phyloP scores from a whole-genome alignment of 805 yeast species.

The Maudiozyma bulderi region DNA sequence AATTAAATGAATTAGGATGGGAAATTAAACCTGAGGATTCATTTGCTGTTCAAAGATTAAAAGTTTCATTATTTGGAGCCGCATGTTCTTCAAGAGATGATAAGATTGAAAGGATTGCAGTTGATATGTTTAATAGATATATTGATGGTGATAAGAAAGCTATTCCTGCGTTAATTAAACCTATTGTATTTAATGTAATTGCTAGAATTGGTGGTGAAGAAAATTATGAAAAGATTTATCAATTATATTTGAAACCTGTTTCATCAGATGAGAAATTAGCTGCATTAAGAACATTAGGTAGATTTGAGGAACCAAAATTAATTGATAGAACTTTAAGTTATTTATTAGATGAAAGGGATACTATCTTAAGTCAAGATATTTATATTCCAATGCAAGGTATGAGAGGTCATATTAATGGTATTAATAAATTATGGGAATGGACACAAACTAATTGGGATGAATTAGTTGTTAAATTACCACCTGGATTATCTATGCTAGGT shows the following conservation, averaged over 20 bases:
- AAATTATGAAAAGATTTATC: conserved; percentile 52
- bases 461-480: conserved; percentile 59
- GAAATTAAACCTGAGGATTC: conserved; percentile 44
- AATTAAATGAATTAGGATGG: conserved; percentile 55
- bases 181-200: conserved; percentile 53
- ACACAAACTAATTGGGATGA: conserved; percentile 61
- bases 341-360: conserved; percentile 42
- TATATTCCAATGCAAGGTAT: conserved; percentile 71
- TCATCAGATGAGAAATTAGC: conserved; percentile 58
- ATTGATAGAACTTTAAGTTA: conserved; percentile 47
- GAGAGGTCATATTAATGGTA: conserved; percentile 53
- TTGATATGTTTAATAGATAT: conserved; percentile 43
- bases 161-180: conserved; percentile 65
- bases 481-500: conserved; percentile 72
- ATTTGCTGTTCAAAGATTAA: conserved; percentile 56
- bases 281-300: conserved; percentile 63
- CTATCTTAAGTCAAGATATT: conserved; percentile 61
- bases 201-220: conserved; percentile 52
- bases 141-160: conserved; percentile 56
- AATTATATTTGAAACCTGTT: conserved; percentile 49
- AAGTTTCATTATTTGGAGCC: conserved; percentile 49
- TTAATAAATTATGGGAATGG: conserved; percentile 69
- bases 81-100: conserved; percentile 48
- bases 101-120: conserved; percentile 38
- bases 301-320: conserved; percentile 43